Conservation (phyloP, 179 eudicot species). For the Spergularia azorica region DNA sequence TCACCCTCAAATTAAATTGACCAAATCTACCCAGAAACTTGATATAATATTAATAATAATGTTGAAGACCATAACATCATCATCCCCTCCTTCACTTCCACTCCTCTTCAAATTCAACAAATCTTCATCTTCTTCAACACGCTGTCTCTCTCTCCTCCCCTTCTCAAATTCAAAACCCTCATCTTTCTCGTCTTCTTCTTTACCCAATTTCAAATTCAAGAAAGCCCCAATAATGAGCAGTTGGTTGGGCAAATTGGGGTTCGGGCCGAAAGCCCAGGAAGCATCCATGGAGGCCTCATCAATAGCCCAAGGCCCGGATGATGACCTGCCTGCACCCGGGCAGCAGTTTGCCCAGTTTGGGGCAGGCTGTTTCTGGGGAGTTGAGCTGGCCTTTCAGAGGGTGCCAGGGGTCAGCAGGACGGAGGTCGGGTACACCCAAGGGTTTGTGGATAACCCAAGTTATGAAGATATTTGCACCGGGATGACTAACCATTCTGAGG, state of each 20-base stretch:
- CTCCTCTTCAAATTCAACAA: slow-evolving; percentile 29
- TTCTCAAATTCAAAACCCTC: background rate
- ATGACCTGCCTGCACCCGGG: slow-evolving; percentile 58
- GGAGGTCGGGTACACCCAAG: slow-evolving; percentile 92
- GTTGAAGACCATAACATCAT: slow-evolving; percentile 35
- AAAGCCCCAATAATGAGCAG: slow-evolving; percentile 43
- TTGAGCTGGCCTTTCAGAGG: slow-evolving; percentile 80
- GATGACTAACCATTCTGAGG: slow-evolving; percentile 71
- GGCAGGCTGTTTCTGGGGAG: slow-evolving; percentile 98
- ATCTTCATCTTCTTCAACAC: slow-evolving; percentile 15
- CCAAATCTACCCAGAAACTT: background rate
- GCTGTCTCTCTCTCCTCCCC: slow-evolving; percentile 24
- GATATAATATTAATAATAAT: background rate
- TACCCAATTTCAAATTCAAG: slow-evolving; percentile 27
- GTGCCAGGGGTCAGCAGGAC: slow-evolving; percentile 80
- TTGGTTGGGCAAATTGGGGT: slow-evolving; percentile 66
- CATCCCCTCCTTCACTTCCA: slow-evolving; percentile 27
- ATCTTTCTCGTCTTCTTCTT: no score
- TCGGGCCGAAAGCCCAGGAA: slow-evolving; percentile 49
- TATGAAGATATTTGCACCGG: slow-evolving; percentile 76
- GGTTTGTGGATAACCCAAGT: slow-evolving; percentile 58
- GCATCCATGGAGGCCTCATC: slow-evolving; percentile 41
- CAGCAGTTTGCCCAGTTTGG: slow-evolving; percentile 82
- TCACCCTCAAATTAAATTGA: background rate
- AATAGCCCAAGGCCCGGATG: slow-evolving; percentile 65